A percentile compares a stretch with the other conserved stretches of the same genome.
phyloP scores from a whole-genome alignment of 164 flowering plant species.

The Buxus sempervirens region DNA sequence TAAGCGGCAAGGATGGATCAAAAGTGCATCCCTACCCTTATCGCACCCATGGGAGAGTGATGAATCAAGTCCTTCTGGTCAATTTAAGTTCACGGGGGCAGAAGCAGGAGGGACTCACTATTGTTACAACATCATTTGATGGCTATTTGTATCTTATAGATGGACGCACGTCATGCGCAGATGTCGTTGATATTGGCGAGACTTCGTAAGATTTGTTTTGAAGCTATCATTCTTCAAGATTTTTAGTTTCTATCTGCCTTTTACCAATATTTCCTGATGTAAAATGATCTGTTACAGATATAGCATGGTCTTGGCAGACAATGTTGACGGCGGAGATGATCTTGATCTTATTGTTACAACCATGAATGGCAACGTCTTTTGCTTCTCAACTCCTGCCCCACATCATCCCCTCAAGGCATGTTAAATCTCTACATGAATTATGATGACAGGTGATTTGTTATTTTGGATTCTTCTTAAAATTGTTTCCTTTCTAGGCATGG shows the following conservation, averaged over 20 bases:
- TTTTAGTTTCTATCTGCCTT: neutral
- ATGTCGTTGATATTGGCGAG: constrained; percentile 99
- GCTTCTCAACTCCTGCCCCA: constrained; percentile 91
- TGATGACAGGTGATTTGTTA: neutral
- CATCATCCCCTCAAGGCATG: constrained; percentile 93
- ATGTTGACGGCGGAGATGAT: constrained; percentile 99
- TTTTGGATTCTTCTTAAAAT: neutral
- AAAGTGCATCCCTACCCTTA: constrained; percentile 83
- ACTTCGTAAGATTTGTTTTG: constrained; percentile 71
- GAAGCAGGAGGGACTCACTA: constrained; percentile 79
- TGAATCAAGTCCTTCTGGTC: constrained; percentile 92
- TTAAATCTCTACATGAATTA: neutral
- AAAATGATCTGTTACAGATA: constrained; percentile 53
- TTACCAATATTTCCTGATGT: constrained; percentile 4
- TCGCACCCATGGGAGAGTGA: constrained; percentile 94
- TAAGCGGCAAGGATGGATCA: constrained; percentile 93
- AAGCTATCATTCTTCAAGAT: constrained; percentile 6
- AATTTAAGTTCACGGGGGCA: constrained; percentile 84
- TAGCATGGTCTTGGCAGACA: constrained; percentile 98
- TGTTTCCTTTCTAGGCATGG: constrained; percentile 66
- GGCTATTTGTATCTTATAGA: constrained; percentile 95
- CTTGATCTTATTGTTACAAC: constrained; percentile 96
- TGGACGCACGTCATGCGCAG: constrained; percentile 94
- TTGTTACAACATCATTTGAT: constrained; percentile 95
- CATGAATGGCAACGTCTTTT: constrained; percentile 99